phyloP scores from a whole-genome alignment of 1,284 basidiomycete genomes.

The Schizophyllum amplum region DNA sequence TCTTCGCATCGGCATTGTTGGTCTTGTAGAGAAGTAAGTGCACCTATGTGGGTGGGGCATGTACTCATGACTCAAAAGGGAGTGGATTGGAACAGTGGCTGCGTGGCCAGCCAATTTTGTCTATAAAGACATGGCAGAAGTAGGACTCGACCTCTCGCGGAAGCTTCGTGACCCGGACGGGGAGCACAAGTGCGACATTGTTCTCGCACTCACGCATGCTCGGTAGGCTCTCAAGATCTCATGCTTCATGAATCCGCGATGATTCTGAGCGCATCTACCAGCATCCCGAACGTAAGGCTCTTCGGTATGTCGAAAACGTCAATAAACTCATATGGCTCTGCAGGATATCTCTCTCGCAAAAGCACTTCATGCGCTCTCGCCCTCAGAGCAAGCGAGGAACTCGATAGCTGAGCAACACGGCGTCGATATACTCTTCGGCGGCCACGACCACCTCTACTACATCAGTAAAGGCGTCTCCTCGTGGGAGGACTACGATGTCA shows the following conservation, averaged over 20 bases:
- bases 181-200: constrained; percentile 63
- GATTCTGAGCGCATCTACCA: too few species aligned
- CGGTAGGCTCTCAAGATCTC: constrained; percentile 35
- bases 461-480: constrained; percentile 65
- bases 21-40: constrained; percentile 73
- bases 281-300: constrained; percentile 51
- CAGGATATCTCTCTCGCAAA: constrained; percentile 62
- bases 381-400: constrained; percentile 38
- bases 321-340: neutral
- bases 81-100: constrained; percentile 83
- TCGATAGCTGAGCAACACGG: constrained; percentile 57
- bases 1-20: constrained; percentile 70
- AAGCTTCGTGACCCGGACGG: constrained; percentile 67
- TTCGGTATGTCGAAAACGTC: neutral
- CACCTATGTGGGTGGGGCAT: constrained; percentile 27
- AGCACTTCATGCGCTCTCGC: constrained; percentile 51
- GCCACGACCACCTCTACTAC: constrained; percentile 88
- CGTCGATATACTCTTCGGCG: constrained; percentile 80
- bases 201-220: constrained; percentile 80
- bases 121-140: constrained; percentile 62
- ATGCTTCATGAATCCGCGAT: too few species aligned
- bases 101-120: constrained; percentile 73
- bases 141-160: constrained; percentile 57
- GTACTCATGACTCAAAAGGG: constrained; percentile 28
- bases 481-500: constrained; percentile 68